Percentiles rank a stretch among this genome's conserved stretches.
phyloP scores from a whole-genome alignment of 352 stramenopile species.

The Pythium periplocum region DNA sequence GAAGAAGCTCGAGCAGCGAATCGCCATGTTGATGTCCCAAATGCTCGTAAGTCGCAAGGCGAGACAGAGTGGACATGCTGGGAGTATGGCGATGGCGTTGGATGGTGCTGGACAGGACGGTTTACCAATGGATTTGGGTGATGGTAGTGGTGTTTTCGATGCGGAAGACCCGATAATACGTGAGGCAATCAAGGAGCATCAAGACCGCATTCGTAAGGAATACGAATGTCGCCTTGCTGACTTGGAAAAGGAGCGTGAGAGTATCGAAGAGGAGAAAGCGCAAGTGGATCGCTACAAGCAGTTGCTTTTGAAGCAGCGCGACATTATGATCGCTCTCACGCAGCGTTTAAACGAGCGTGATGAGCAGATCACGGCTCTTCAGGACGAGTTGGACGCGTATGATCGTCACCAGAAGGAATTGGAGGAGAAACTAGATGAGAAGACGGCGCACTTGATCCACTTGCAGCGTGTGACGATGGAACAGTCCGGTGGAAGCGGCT shows the following conservation, averaged over 20 bases:
- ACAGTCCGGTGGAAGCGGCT: constrained; percentile 30
- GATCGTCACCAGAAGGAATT: constrained; percentile 90
- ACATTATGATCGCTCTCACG: constrained; percentile 96
- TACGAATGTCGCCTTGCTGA: constrained; percentile 90
- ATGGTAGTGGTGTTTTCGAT: constrained; percentile 29
- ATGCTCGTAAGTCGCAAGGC: constrained; percentile 87
- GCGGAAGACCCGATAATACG: constrained; percentile 76
- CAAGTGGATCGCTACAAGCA: constrained; percentile 96
- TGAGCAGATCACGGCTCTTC: constrained; percentile 93
- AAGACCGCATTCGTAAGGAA: constrained; percentile 87
- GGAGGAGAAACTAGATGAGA: constrained; percentile 93
- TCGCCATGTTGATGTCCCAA: constrained; percentile 89
- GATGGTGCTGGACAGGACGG: background rate
- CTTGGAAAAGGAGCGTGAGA: constrained; percentile 91
- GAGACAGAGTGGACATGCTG: constrained; percentile 3
- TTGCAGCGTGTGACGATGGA: constrained; percentile 90
- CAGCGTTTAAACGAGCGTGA: constrained; percentile 93
- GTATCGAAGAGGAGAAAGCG: constrained; percentile 93
- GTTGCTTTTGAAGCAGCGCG: constrained; percentile 93
- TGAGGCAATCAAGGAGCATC: constrained; percentile 85
- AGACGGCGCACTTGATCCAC: constrained; percentile 92
- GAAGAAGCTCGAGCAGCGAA: constrained; percentile 91
- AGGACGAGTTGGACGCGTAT: constrained; percentile 93
- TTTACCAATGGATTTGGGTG: too few species aligned
- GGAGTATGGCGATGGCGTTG: constrained; percentile 5